These are phyloP conservation scores for Urostyla sp. DNA, from an alignment of 73 alveolate species.

Conservation along the genomic window DNA sequence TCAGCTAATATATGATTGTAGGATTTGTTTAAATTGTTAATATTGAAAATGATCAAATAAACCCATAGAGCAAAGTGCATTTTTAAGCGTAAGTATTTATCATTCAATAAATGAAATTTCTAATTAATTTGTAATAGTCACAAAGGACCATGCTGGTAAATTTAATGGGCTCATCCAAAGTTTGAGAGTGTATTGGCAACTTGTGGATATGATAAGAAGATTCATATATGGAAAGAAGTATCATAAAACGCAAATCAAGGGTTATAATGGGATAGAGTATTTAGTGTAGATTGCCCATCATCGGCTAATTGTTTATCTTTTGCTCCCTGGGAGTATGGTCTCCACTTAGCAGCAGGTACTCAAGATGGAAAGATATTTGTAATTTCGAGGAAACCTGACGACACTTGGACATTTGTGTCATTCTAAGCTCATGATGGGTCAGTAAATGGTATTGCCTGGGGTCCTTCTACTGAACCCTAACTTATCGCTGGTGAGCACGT, in stretches of 20 bases:
- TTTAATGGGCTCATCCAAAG: slow-evolving; percentile 91
- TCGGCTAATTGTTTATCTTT: slow-evolving; percentile 74
- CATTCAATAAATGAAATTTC: background rate
- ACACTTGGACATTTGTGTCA: slow-evolving; percentile 37
- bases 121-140: slow-evolving; percentile 53
- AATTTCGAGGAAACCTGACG: slow-evolving; percentile 63
- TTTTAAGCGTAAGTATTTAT: background rate
- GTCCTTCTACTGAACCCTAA: slow-evolving; percentile 64
- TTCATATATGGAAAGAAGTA: slow-evolving; percentile 76
- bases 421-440: slow-evolving; percentile 65
- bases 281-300: slow-evolving; percentile 17
- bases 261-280: slow-evolving; percentile 69
- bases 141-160: slow-evolving; percentile 76
- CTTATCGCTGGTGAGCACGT: slow-evolving; percentile 17
- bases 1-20: background rate
- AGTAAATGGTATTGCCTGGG: slow-evolving; percentile 54
- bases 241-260: background rate
- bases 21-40: slow-evolving; percentile 19
- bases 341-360: slow-evolving; percentile 76
- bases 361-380: slow-evolving; percentile 79
- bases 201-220: slow-evolving; percentile 84
- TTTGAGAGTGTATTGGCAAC: slow-evolving; percentile 83
- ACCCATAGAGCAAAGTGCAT: background rate
- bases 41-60: slow-evolving; percentile 26
- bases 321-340: slow-evolving; percentile 88